Evolutionary conservation across 108 stramenopile species (phyloP).

Genomic region (Pseudonitzschia multistriata): DNA sequence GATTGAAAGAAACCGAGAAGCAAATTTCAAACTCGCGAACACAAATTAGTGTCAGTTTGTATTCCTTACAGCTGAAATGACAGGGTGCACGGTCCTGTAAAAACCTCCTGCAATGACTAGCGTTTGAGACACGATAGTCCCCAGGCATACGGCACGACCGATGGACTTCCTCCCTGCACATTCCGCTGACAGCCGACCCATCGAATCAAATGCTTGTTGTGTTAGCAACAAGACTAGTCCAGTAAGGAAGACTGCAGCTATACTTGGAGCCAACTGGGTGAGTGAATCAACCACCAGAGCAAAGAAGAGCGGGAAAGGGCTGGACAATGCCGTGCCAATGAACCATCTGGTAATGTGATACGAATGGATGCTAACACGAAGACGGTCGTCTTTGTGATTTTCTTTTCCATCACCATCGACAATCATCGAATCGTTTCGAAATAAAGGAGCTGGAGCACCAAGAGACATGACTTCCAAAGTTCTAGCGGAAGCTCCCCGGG

Average conservation of each 20-base stretch:
- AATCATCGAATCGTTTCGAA: too few species aligned
- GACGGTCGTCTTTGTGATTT: too few species aligned
- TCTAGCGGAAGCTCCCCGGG: too few species aligned
- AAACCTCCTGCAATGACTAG: conserved; percentile 2
- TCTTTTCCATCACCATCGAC: neutral
- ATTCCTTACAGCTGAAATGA: neutral
- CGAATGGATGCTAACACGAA: neutral
- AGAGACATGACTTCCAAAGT: too few species aligned
- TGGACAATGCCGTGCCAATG: neutral
- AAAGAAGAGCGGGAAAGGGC: neutral
- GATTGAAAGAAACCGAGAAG: neutral
- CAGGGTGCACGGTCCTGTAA: neutral
- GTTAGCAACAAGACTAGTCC: neutral
- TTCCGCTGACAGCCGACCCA: neutral
- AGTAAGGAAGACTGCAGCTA: neutral
- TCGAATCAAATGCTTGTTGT: neutral
- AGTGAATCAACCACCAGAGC: neutral
- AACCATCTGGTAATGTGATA: neutral
- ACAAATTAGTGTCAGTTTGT: neutral
- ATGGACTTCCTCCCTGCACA: neutral
- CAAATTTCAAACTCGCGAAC: neutral
- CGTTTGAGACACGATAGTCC: neutral
- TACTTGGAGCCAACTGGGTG: neutral
- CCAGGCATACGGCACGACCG: neutral
- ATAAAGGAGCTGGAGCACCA: too few species aligned